These are phyloP conservation scores for Colletotrichum agaves DNA, from an alignment of 2,329 filamentous ascomycete genomes.

Conservation along the genomic window DNA sequence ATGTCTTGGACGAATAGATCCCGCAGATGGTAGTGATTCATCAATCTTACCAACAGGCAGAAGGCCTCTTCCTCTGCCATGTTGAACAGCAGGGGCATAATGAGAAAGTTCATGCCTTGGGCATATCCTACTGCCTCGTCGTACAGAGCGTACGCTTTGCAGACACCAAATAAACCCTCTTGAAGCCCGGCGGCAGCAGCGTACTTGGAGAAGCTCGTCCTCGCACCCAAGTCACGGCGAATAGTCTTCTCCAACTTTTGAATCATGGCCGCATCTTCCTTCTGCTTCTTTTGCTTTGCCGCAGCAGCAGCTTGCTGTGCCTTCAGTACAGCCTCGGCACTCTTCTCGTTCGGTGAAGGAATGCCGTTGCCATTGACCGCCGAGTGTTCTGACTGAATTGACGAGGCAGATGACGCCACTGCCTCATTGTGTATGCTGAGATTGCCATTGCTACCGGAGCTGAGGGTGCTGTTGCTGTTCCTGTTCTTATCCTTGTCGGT, in stretches of 20 bases:
- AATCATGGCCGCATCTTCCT: conserved; percentile 78
- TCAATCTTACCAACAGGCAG: conserved; percentile 88
- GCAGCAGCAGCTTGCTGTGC: conserved; percentile 71
- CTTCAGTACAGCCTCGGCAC: conserved; percentile 72
- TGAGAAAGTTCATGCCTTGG: conserved; percentile 98
- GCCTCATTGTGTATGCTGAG: conserved; percentile 73
- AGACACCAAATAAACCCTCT: conserved; percentile 93
- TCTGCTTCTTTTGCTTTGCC: conserved; percentile 80
- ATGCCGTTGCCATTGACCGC: conserved; percentile 66
- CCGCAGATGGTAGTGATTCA: conserved; percentile 95
- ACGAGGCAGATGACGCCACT: conserved; percentile 82
- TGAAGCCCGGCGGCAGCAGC: conserved; percentile 90
- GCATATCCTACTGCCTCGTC: conserved; percentile 96
- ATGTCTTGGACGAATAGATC: conserved; percentile 96
- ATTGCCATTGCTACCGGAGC: conserved; percentile 64
- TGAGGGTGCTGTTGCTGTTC: conserved; percentile 64
- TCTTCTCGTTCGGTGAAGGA: conserved; percentile 68
- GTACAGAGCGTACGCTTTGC: conserved; percentile 96
- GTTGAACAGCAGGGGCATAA: conserved; percentile 96
- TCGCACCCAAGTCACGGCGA: conserved; percentile 86
- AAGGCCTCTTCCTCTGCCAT: conserved; percentile 99
- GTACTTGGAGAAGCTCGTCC: conserved; percentile 97
- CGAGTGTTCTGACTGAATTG: conserved; percentile 82
- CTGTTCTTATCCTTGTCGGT: conserved; percentile 81
- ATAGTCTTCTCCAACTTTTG: conserved; percentile 92